These are phyloP conservation scores for Ilex asprella DNA, from an alignment of 257 asterid species.

Conservation along the genomic window DNA sequence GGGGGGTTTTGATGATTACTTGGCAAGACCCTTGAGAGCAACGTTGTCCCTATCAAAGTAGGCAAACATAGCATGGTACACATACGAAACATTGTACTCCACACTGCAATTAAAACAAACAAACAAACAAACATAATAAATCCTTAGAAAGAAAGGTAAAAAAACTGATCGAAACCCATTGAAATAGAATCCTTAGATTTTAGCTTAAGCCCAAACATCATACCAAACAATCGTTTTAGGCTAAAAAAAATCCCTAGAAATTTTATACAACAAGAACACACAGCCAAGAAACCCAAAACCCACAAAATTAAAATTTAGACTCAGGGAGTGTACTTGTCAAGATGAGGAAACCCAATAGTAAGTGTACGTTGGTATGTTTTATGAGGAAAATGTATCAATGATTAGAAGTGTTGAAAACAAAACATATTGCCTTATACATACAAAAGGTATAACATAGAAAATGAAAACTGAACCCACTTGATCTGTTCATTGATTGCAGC, in stretches of 20 bases:
- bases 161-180: not conserved
- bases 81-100: slow-evolving; percentile 55
- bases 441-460: no score
- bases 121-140: not conserved
- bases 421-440: no score
- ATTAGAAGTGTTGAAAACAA: no score
- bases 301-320: no score
- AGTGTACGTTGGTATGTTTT: no score
- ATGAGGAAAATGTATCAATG: no score
- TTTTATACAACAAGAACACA: no score
- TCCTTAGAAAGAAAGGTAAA: not conserved
- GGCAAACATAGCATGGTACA: slow-evolving; percentile 61
- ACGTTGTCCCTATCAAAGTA: slow-evolving; percentile 62
- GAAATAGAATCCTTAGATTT: not conserved
- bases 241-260: no score
- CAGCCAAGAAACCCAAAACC: not conserved
- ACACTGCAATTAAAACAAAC: slow-evolving; percentile 29
- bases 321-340: no score
- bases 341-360: no score
- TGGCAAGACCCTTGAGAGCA: slow-evolving; percentile 58
- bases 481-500: slow-evolving; percentile 51
- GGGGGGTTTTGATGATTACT: slow-evolving; percentile 22
- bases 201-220: no score
- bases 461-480: slow-evolving; percentile 21
- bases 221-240: no score